Evolutionary conservation across 176 grass and related monocot genomes (phyloP), one percentile per base, ranked within the genome.

Genomic region (Triticum turgidum): DNA sequence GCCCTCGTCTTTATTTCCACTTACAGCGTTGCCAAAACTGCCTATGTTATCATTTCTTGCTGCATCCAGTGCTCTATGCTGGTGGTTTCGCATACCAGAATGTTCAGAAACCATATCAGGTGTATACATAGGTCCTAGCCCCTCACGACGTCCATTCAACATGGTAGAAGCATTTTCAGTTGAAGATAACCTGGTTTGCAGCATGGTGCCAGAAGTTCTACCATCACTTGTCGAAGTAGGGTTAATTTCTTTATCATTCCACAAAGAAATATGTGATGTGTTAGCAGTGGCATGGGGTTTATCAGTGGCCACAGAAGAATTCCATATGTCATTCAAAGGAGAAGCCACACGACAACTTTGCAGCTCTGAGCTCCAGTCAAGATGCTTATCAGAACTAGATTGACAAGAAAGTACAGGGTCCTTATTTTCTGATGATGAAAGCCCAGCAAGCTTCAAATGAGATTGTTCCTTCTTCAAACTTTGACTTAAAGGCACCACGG

Each of bases 1-100:
- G 77, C 81, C 91, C 83, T 96, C 97, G 73, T 93, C 92, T 61
- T 83, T 96, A 94, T 94, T 87, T 94, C 95, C 82, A 70, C 74
- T 90, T 87, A 34, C 52, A 82, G 85, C 38, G 30, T 83, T 96
- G 65, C 92, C 89, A 91, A 83, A 83, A 94, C 71, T 88, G 22
- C 87, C 78, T 73, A 80, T n/a, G 44, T 80, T 89, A 81, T 80
- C 80, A 84, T 11, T 39, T 86, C 37, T 88, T 79, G 41, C 84
- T 37, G 75, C 70, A 79, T 64, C 64, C 71, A 80, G 79, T 54
- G 44, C 32, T 61, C 80, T 86, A 89, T 82, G 78, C 37, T 83
- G 84, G 61, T 83, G 56, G 71, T 29, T 87, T 80, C 69, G 79
- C 49, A 85, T 80, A 61, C 35, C 78, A 83, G 52, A 62, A 91